Percentiles rank a stretch among this genome's conserved stretches.
phyloP scores from a whole-genome alignment of 2,329 filamentous ascomycete genomes.

The Microdochium trichocladiopsis region DNA sequence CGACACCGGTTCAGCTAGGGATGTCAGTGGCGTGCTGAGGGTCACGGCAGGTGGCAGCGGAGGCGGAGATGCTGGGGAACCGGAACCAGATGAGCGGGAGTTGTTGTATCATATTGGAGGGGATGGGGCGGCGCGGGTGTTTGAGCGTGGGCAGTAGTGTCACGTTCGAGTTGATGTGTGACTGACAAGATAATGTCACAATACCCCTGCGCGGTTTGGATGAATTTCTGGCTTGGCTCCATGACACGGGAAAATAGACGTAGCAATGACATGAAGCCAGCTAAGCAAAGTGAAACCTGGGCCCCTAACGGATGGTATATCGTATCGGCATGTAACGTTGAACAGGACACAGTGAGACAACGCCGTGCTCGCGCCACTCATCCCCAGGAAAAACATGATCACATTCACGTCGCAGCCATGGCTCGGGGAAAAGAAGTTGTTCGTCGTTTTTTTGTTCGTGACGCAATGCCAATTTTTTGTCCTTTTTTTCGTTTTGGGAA shows the following conservation, averaged over 20 bases:
- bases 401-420: conserved; percentile 5
- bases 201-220: too few relatives aligned
- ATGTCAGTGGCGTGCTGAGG: conserved; percentile 83
- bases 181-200: too few relatives aligned
- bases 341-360: too few relatives aligned
- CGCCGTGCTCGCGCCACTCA: too few relatives aligned
- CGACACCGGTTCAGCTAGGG: conserved; percentile 81
- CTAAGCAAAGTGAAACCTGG: too few relatives aligned
- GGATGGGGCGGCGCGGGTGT: conserved; percentile 76
- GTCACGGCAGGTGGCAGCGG: conserved; percentile 49
- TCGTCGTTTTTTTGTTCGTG: not conserved
- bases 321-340: too few relatives aligned
- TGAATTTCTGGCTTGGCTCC: too few relatives aligned
- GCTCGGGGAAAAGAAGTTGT: conserved; percentile 3
- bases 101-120: conserved; percentile 73
- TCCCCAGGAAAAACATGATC: too few relatives aligned
- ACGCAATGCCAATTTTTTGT: conserved; percentile 5
- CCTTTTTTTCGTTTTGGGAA: conserved; percentile 5
- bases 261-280: too few relatives aligned
- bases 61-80: conserved; percentile 19
- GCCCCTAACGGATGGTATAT: too few relatives aligned
- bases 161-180: too few relatives aligned
- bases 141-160: conserved; percentile 66
- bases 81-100: conserved; percentile 53
- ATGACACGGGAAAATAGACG: too few relatives aligned